phyloP scores from a whole-genome alignment of 352 stramenopile genomes.

The Phytophthora sojae region DNA sequence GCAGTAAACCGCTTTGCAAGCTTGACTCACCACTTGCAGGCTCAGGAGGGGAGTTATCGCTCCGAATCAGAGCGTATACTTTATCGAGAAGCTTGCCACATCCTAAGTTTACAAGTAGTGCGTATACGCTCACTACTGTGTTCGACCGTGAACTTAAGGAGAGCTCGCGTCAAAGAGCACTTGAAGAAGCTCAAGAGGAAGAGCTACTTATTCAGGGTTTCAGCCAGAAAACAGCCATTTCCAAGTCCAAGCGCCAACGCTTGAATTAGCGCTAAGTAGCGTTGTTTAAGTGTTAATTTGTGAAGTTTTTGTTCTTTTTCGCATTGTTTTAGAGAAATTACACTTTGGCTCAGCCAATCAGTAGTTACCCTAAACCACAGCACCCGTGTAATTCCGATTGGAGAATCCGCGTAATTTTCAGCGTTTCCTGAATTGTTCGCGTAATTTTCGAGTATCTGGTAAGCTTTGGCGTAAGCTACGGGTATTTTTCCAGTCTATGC shows the following conservation, averaged over 20 bases:
- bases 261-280: not conserved
- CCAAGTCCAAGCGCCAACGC: not conserved
- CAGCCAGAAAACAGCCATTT: not conserved
- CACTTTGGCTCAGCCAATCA: not conserved
- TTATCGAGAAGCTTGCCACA: slow-evolving; percentile 4
- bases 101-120: too few relatives aligned
- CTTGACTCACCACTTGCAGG: not conserved
- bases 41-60: not conserved
- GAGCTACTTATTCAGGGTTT: not conserved
- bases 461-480: not conserved
- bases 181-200: not conserved
- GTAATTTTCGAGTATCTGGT: not conserved
- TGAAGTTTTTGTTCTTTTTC: not conserved
- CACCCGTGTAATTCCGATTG: not conserved
- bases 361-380: not conserved
- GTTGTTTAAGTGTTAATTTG: not conserved
- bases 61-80: not conserved
- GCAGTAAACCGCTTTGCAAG: not conserved
- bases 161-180: not conserved
- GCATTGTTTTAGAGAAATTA: not conserved
- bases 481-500: not conserved
- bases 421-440: not conserved
- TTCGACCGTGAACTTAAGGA: not conserved
- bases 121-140: not conserved
- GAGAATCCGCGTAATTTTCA: not conserved